A percentile compares a stretch with the other conserved stretches of the same genome.
These are phyloP conservation scores for Cladobotryum protrusum DNA, from an alignment of 2,329 filamentous ascomycete species.

Conservation along the genomic window DNA sequence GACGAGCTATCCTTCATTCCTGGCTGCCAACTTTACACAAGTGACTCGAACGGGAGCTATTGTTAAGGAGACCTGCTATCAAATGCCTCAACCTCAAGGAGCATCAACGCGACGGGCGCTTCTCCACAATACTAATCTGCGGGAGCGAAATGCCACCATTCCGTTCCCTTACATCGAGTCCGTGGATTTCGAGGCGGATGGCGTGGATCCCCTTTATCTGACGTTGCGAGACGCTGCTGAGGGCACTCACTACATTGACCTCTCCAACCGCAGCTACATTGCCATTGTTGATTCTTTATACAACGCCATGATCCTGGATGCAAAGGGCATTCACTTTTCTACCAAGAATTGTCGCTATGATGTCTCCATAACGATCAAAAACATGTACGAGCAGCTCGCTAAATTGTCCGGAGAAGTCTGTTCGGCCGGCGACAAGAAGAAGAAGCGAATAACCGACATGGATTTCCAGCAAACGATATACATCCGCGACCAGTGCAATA, in stretches of 20 bases:
- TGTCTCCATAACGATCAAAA: conserved; percentile 26
- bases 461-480: conserved; percentile 27
- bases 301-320: conserved; percentile 28
- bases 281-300: conserved; percentile 26
- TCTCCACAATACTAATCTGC: conserved; percentile 26
- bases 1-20: conserved; percentile 12
- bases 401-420: conserved; percentile 26
- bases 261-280: conserved; percentile 27
- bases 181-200: conserved; percentile 27
- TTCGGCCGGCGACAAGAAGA: conserved; percentile 14
- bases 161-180: conserved; percentile 33
- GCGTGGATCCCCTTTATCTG: conserved; percentile 27
- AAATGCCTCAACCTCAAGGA: conserved; percentile 19
- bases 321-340: conserved; percentile 28
- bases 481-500: conserved; percentile 30
- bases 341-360: conserved; percentile 27
- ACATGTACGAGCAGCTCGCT: conserved; percentile 29
- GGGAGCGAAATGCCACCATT: conserved; percentile 25
- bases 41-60: conserved; percentile 24
- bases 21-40: conserved; percentile 27
- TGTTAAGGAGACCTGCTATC: conserved; percentile 26
- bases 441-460: conserved; percentile 20
- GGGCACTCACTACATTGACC: conserved; percentile 26
- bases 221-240: conserved; percentile 25
- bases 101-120: conserved; percentile 20